These are phyloP conservation scores for Pseudocercospora fuligena DNA, from an alignment of 2,329 filamentous ascomycete species.

Conservation along the genomic window DNA sequence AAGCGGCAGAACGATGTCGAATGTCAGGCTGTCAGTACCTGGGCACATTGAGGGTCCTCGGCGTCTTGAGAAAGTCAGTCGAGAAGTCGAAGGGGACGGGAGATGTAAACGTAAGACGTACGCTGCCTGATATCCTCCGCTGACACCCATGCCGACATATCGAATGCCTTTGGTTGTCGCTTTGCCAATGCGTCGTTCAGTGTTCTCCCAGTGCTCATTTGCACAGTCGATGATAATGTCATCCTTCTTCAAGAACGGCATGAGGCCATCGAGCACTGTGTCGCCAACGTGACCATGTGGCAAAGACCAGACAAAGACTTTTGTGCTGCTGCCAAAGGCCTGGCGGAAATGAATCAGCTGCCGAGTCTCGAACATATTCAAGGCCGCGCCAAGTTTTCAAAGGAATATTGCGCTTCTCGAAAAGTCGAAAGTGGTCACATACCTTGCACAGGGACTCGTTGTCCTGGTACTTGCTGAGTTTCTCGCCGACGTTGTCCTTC, in stretches of 20 bases:
- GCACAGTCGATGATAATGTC: conserved; percentile 72
- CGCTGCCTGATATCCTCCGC: conserved; percentile 71
- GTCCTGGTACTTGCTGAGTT: conserved; percentile 48
- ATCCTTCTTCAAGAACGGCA: conserved; percentile 59
- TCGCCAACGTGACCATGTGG: conserved; percentile 52
- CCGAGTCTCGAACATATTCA: background rate
- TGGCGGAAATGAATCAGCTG: background rate
- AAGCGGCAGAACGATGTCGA: conserved; percentile 66
- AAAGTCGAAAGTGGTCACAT: conserved; percentile 42
- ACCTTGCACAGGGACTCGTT: conserved; percentile 56
- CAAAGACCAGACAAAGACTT: conserved; percentile 41
- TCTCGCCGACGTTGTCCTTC: conserved; percentile 46
- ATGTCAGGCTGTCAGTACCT: conserved; percentile 61
- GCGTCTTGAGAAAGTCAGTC: conserved; percentile 41
- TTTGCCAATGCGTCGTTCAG: conserved; percentile 63
- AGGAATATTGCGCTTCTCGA: background rate
- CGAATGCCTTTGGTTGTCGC: conserved; percentile 62
- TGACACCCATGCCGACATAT: conserved; percentile 71
- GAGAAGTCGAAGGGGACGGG: background rate
- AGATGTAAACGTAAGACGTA: conserved; percentile 23
- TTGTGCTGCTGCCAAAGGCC: conserved; percentile 38
- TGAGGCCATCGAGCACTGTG: conserved; percentile 52
- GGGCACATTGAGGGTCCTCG: conserved; percentile 71
- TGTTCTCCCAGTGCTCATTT: conserved; percentile 70
- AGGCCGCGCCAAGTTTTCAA: background rate